These are phyloP conservation scores for Boletus insuetus DNA, from an alignment of 768 basidiomycete genomes.

Conservation along the genomic window DNA sequence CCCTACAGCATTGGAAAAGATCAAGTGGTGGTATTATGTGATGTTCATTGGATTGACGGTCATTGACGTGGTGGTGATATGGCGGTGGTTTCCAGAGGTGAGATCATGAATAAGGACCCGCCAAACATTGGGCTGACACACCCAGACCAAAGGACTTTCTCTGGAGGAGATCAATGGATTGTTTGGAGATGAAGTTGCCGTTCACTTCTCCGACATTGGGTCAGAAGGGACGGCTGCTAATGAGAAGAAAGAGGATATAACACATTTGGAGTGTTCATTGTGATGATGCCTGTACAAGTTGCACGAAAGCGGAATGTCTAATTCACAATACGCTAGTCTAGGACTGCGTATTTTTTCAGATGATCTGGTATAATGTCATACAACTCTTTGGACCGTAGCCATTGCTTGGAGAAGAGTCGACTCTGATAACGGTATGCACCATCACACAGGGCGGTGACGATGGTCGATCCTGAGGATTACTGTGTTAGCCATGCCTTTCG, in stretches of 20 bases:
- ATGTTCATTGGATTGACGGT: too few species aligned
- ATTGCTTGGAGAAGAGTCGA: constrained; percentile 89
- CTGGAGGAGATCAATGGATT: too few species aligned
- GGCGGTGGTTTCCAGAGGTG: too few species aligned
- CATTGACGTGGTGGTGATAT: too few species aligned
- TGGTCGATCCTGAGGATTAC: constrained; percentile 57
- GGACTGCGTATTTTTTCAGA: constrained; percentile 85
- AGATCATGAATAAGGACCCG: too few species aligned
- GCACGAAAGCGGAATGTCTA: background rate
- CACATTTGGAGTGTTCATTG: background rate
- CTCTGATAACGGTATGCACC: constrained; percentile 98
- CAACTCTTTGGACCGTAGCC: constrained; percentile 82
- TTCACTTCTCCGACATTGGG: too few species aligned
- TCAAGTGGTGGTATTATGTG: too few species aligned
- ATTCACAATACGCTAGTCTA: constrained; percentile 49
- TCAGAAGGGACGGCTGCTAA: too few species aligned
- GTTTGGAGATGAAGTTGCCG: too few species aligned
- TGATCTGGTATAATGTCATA: constrained; percentile 75
- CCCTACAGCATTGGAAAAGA: too few species aligned
- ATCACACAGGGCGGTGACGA: constrained; percentile 90
- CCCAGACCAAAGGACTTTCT: too few species aligned
- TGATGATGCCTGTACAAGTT: background rate
- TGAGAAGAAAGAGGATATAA: background rate
- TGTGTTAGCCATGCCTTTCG: background rate
- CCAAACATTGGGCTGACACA: too few species aligned